phyloP scores from a whole-genome alignment of 2,329 filamentous ascomycete species.

The Colletotrichum tropicale region DNA sequence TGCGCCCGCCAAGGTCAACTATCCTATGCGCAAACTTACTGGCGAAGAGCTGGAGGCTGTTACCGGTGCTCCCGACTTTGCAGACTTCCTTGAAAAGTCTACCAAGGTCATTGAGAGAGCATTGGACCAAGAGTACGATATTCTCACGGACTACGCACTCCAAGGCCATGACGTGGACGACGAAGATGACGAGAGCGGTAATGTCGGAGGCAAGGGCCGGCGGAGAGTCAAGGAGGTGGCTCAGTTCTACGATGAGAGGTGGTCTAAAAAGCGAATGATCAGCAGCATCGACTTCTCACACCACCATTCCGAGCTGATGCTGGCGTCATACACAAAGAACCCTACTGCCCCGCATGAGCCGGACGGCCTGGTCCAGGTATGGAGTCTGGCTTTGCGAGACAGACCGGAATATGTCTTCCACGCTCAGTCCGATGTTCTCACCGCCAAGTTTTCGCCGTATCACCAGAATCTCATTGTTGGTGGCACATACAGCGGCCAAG shows the following conservation, averaged over 20 bases:
- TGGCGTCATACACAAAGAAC: constrained; percentile 97
- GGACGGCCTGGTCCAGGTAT: constrained; percentile 91
- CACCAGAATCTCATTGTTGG: constrained; percentile 96
- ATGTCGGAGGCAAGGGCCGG: constrained; percentile 72
- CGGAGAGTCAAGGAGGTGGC: constrained; percentile 83
- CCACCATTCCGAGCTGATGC: constrained; percentile 90
- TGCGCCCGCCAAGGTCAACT: constrained; percentile 56
- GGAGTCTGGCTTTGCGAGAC: constrained; percentile 95
- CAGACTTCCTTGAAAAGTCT: constrained; percentile 93
- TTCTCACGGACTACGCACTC: constrained; percentile 91
- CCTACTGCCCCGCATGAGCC: constrained; percentile 93
- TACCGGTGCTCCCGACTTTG: constrained; percentile 89
- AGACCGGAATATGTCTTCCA: constrained; percentile 97
- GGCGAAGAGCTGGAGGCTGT: constrained; percentile 89
- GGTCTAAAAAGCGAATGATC: constrained; percentile 98
- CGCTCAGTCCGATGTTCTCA: constrained; percentile 92
- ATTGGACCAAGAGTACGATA: constrained; percentile 94
- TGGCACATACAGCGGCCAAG: constrained; percentile 95
- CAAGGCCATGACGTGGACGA: constrained; percentile 78
- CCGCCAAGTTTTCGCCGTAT: constrained; percentile 97
- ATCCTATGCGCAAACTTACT: constrained; percentile 80
- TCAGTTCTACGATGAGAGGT: constrained; percentile 93
- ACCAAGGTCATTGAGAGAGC: constrained; percentile 97
- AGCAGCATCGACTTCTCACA: constrained; percentile 95
- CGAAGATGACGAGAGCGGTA: constrained; percentile 79